Base-by-base conservation (phyloP, 1,284 basidiomycete genomes). In the Pholiota adiposa region DNA sequence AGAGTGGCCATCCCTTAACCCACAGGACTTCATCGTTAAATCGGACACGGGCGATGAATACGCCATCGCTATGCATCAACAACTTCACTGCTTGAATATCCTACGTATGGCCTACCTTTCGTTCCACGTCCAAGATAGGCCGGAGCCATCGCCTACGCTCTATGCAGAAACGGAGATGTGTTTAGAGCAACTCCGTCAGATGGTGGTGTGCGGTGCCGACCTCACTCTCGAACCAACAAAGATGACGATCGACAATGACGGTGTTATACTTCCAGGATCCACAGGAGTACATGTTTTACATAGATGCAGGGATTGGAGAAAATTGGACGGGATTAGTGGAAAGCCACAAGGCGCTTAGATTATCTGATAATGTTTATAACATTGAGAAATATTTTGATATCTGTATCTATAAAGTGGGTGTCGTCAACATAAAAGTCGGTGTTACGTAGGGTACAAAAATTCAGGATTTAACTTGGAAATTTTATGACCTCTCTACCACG, bases 231-330 rank as follows among this genome's bases (percentile, higher is more conserved):
- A 54, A 12, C 52, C 52, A 7, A 43, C 52, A 33, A 12, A 6
- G 5, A 5, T 33, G 5, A 33, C 31, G 6, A 33, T 33, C 5
- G 31, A 33, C 31, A 33, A n/a, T n/a, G n/a, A n/a, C n/a, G n/a
- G n/a, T n/a, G n/a, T 2, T 31, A 52, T 21, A 63, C 56, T 14
- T 29, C 48, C 62, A 64, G 29, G 72, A 72, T 16, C 12, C 60
- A 0, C 69, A 61, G 7, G 74, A 75, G 58, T 72, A 74, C 50
- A 73, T 34, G 51, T 55, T 29, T 50, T 25, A 12, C 18, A 46
- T 46, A 23, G 19, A 11, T 46, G 19, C 19, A 33, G 31, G 12
- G 31, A 33, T 33, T 33, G 31, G 31, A 33, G 31, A 12, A 33
- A 33, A 33, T 33, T 33, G 31, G 31, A 33, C 6, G 12, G 6